A percentile compares a stretch with the other conserved stretches of the same genome.
phyloP scores from a whole-genome alignment of 192 early-diverging fungal species.

The Phlyctochytrium planicorne region DNA sequence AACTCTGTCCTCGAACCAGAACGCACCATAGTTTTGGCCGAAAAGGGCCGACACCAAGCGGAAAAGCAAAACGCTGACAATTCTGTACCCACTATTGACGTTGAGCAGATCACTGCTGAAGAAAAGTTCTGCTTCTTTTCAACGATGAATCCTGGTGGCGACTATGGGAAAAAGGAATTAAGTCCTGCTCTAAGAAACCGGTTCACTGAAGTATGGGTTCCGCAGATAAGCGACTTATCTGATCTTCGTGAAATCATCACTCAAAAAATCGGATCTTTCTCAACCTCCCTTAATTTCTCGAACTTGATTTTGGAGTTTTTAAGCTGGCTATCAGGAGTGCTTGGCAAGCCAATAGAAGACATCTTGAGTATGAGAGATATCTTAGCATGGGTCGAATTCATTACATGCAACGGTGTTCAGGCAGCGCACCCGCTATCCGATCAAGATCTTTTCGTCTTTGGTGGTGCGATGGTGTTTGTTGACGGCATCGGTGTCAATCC shows the following conservation, averaged over 20 bases:
- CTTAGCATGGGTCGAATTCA: slow-evolving; percentile 88
- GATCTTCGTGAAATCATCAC: slow-evolving; percentile 64
- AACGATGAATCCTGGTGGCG: slow-evolving; percentile 99
- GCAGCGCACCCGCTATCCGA: not conserved
- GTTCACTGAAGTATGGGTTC: slow-evolving; percentile 98
- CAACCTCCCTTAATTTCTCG: slow-evolving; percentile 13
- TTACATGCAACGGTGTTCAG: too few species aligned
- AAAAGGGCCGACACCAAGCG: slow-evolving; percentile 72
- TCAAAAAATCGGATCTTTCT: not conserved
- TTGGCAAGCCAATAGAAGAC: slow-evolving; percentile 52
- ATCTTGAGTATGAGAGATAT: slow-evolving; percentile 86
- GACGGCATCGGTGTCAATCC: slow-evolving; percentile 89
- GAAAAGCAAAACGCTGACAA: slow-evolving; percentile 1
- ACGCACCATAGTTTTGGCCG: slow-evolving; percentile 81
- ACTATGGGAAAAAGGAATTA: slow-evolving; percentile 98
- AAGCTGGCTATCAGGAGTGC: slow-evolving; percentile 65
- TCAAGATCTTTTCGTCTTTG: slow-evolving; percentile 70
- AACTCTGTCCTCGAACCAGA: slow-evolving; percentile 92
- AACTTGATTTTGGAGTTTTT: slow-evolving; percentile 78
- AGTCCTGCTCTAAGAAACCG: slow-evolving; percentile 96
- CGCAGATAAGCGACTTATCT: slow-evolving; percentile 71
- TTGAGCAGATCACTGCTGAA: slow-evolving; percentile 68
- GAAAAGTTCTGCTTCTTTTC: slow-evolving; percentile 88
- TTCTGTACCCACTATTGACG: slow-evolving; percentile 32
- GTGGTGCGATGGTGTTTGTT: slow-evolving; percentile 85